Evolutionary conservation across 306 rosid species (phyloP).

Genomic region (Prunus kanzakura): DNA sequence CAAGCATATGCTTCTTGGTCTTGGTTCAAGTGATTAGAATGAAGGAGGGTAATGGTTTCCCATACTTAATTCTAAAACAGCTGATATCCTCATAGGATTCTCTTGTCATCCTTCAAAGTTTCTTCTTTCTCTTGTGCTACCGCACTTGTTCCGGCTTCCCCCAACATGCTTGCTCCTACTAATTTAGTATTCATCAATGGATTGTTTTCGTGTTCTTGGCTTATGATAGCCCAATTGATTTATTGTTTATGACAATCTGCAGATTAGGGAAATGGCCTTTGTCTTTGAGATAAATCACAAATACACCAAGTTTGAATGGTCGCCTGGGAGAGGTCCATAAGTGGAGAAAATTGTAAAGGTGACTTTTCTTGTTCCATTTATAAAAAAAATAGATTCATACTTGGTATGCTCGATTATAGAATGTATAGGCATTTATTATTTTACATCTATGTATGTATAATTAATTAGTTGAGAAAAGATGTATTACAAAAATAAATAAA

Average conservation of each 20-base stretch:
- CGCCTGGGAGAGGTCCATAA: constrained; percentile 24
- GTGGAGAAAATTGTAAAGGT: constrained; percentile 9
- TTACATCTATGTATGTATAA: neutral
- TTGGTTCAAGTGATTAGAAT: constrained; percentile 13
- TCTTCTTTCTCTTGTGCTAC: neutral
- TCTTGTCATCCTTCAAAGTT: neutral
- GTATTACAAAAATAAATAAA: neutral
- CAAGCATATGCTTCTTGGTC: constrained; percentile 21
- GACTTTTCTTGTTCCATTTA: neutral
- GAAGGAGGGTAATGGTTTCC: neutral
- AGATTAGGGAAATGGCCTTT: constrained; percentile 69
- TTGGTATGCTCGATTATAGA: constrained; percentile 6
- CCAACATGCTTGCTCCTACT: neutral
- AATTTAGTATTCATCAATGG: neutral
- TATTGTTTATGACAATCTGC: constrained; percentile 37
- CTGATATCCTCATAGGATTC: neutral
- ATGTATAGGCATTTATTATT: constrained; percentile 7
- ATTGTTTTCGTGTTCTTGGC: constrained; percentile 2
- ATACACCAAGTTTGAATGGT: constrained; percentile 26
- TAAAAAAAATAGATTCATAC: neutral
- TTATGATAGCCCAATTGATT: neutral
- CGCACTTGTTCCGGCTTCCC: neutral
- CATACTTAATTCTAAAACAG: constrained; percentile 12
- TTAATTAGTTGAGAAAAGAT: neutral
- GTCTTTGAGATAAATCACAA: constrained; percentile 56